These are phyloP conservation scores for Chlamydomonas urium DNA, from an alignment of 139 green algal genomes.

Conservation along the genomic window DNA sequence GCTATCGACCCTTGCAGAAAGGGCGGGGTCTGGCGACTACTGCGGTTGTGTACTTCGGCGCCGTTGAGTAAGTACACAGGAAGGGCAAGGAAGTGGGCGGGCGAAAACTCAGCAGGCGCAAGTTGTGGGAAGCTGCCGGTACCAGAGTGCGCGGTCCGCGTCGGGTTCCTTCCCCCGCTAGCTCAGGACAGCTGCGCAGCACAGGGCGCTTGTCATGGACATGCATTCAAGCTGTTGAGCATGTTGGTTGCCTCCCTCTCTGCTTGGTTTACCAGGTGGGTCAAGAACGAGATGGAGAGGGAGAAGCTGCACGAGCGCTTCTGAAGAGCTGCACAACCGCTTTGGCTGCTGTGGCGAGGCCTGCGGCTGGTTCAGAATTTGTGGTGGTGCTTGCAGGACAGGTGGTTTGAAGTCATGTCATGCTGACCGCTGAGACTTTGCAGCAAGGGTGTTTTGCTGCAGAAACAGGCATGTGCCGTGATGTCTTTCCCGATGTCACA, in stretches of 20 bases:
- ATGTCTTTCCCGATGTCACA: too few relatives aligned
- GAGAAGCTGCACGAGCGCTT: slow-evolving; percentile 12
- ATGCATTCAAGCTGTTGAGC: not conserved
- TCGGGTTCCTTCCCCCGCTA: not conserved
- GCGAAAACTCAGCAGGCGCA: not conserved
- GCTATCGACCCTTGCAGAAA: not conserved
- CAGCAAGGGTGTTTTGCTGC: too few relatives aligned
- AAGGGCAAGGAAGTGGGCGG: not conserved
- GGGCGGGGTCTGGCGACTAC: not conserved
- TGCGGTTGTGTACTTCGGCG: not conserved
- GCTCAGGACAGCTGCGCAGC: too few relatives aligned
- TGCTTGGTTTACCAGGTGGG: slow-evolving; percentile 1
- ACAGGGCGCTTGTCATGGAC: not conserved
- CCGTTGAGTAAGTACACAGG: not conserved
- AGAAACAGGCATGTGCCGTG: too few relatives aligned
- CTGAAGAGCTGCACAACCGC: too few relatives aligned
- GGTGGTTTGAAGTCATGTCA: too few relatives aligned
- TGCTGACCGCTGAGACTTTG: too few relatives aligned
- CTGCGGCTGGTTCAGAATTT: too few relatives aligned
- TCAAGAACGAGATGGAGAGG: not conserved
- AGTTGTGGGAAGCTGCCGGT: not conserved
- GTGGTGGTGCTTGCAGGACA: too few relatives aligned
- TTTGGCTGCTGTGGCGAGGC: too few relatives aligned
- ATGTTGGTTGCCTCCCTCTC: not conserved
- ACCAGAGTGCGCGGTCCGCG: not conserved